Conservation (phyloP, 192 early-diverging fungal genomes). For the Coemansia sp. region DNA sequence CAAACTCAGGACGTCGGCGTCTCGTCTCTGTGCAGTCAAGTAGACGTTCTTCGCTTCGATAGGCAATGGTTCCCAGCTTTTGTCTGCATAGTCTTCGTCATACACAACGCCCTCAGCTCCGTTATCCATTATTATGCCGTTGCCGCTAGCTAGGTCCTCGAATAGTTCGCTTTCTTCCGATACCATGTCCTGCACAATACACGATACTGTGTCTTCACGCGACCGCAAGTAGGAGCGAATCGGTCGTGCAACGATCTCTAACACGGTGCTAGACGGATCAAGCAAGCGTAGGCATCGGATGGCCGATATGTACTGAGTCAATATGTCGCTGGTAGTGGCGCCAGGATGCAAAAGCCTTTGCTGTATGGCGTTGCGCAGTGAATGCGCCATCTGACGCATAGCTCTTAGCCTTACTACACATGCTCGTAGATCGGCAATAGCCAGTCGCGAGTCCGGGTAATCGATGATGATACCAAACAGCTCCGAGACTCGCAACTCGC, state of each 20-base stretch:
- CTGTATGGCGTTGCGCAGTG: conserved; percentile 41
- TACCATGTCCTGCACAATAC: conserved; percentile 67
- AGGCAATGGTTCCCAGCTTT: conserved; percentile 66
- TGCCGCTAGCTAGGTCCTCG: conserved; percentile 45
- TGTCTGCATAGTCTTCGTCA: conserved; percentile 54
- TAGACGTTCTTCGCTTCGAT: conserved; percentile 55
- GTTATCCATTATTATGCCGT: conserved; percentile 14
- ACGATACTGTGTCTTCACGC: conserved; percentile 66
- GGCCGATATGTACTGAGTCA: conserved; percentile 69
- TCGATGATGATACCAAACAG: conserved; percentile 76
- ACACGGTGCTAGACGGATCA: conserved; percentile 66
- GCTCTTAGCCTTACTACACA: conserved; percentile 29
- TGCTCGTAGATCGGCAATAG: conserved; percentile 64
- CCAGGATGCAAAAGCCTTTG: conserved; percentile 70
- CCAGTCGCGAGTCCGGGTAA: conserved; percentile 63
- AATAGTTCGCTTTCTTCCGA: conserved; percentile 62
- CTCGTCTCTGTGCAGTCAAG: conserved; percentile 29
- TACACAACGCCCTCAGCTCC: conserved; percentile 52
- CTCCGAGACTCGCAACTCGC: conserved; percentile 55
- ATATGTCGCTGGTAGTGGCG: conserved; percentile 68
- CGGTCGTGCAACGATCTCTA: conserved; percentile 62
- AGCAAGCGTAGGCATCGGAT: conserved; percentile 69
- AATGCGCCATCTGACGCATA: conserved; percentile 27
- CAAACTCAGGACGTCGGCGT: conserved; percentile 66
- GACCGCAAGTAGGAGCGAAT: conserved; percentile 64